Conservation (phyloP, 176 grass and related monocot species). For the Sorghum bicolor region DNA sequence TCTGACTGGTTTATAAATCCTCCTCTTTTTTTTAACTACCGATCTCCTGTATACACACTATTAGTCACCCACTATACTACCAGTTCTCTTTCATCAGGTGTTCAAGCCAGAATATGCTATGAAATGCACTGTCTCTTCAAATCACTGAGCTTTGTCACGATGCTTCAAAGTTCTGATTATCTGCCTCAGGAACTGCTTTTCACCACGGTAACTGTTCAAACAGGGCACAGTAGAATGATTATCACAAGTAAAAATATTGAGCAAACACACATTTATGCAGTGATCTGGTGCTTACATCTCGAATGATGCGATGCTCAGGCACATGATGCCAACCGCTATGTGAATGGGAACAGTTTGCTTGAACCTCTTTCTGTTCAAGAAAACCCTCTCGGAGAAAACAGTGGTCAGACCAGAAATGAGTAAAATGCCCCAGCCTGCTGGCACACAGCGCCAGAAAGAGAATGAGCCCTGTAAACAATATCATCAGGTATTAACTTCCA, state of each 20-base stretch:
- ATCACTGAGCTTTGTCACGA: slow-evolving; percentile 24
- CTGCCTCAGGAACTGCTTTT: slow-evolving; percentile 75
- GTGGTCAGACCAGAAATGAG: slow-evolving; percentile 67
- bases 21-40: neutral
- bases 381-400: slow-evolving; percentile 53
- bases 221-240: neutral
- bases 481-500: neutral
- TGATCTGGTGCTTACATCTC: slow-evolving; percentile 60
- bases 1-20: neutral
- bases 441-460: slow-evolving; percentile 70
- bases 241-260: neutral
- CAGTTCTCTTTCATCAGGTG: neutral
- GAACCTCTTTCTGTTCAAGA: slow-evolving; percentile 61
- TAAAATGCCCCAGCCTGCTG: slow-evolving; percentile 69
- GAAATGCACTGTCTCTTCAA: neutral
- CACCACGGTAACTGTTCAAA: slow-evolving; percentile 67
- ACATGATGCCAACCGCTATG: slow-evolving; percentile 65
- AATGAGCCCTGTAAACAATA: slow-evolving; percentile 55
- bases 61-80: neutral
- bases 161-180: slow-evolving; percentile 42
- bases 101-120: neutral
- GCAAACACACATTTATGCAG: neutral
- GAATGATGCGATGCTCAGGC: slow-evolving; percentile 52
- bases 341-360: slow-evolving; percentile 80
- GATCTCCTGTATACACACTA: neutral